Conservation (phyloP, 805 yeast species). For the Kockiozyma suomiensis region DNA sequence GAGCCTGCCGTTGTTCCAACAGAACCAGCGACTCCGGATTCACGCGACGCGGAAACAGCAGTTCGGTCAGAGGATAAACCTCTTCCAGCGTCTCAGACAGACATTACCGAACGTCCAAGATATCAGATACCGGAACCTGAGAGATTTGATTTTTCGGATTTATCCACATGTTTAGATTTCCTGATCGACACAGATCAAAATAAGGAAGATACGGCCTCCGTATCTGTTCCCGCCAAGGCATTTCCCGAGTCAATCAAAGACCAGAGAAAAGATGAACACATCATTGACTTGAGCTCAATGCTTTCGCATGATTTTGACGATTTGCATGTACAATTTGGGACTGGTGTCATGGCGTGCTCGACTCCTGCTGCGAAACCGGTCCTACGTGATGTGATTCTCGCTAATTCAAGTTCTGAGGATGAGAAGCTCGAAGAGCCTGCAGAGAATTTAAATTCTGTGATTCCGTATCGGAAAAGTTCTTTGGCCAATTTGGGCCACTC, state of each 20-base stretch:
- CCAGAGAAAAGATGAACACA: no score
- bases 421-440: background rate
- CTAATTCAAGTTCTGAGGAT: background rate
- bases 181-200: background rate
- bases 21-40: background rate
- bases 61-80: background rate
- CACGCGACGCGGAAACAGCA: background rate
- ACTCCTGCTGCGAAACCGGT: constrained; percentile 8
- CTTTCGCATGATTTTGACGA: constrained; percentile 1
- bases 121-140: constrained; percentile 12
- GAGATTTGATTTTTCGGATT: constrained; percentile 23
- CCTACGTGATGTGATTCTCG: no score
- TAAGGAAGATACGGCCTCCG: background rate
- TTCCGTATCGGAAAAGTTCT: background rate
- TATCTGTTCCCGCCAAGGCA: background rate
- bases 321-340: background rate
- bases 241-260: background rate
- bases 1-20: background rate
- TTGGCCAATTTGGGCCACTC: background rate
- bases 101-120: background rate
- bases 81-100: background rate
- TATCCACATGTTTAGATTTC: constrained; percentile 20
- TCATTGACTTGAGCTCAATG: background rate
- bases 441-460: background rate
- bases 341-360: constrained; percentile 6